Conservation (phyloP, 139 green algal genomes). For the Zygnema circumcarinatum region DNA sequence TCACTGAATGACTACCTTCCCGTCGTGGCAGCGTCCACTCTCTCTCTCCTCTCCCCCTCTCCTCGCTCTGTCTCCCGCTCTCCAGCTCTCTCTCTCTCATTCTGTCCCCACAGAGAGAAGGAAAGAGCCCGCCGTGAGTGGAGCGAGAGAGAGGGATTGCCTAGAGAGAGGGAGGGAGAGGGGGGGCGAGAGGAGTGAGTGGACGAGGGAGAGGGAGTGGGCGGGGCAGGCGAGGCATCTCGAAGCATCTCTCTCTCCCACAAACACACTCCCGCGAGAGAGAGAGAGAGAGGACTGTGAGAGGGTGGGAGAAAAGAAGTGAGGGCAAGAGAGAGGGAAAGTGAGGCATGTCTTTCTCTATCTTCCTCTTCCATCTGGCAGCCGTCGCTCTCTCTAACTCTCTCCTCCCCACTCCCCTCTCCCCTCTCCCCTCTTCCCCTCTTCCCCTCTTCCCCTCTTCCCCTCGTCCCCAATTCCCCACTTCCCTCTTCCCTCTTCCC, state of each 20-base stretch:
- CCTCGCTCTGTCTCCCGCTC: not conserved
- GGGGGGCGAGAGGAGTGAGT: not conserved
- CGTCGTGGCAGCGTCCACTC: not conserved
- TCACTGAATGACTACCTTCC: too few relatives aligned
- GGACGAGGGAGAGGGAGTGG: not conserved
- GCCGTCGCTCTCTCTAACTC: constrained; percentile 1
- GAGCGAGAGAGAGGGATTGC: too few relatives aligned
- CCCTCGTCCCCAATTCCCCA: not conserved
- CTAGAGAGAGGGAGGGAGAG: too few relatives aligned
- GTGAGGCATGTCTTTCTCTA: not conserved
- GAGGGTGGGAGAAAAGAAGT: not conserved
- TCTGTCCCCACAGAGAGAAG: too few relatives aligned
- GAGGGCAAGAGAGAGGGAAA: not conserved
- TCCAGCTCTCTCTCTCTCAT: not conserved
- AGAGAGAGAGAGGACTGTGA: constrained; percentile 9
- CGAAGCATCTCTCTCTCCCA: not conserved
- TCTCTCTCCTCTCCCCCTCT: not conserved
- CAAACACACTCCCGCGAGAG: not conserved
- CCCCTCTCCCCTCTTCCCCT: not conserved
- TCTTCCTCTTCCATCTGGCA: too few relatives aligned
- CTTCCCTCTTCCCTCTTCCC: not conserved
- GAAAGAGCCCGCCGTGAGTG: too few relatives aligned
- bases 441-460: not conserved
- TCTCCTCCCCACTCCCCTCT: not conserved
- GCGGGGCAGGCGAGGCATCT: not conserved